A percentile compares a stretch with the other conserved stretches of the same genome.
Evolutionary conservation across 805 yeast species (phyloP).

Genomic region (Kazachstania africana): DNA sequence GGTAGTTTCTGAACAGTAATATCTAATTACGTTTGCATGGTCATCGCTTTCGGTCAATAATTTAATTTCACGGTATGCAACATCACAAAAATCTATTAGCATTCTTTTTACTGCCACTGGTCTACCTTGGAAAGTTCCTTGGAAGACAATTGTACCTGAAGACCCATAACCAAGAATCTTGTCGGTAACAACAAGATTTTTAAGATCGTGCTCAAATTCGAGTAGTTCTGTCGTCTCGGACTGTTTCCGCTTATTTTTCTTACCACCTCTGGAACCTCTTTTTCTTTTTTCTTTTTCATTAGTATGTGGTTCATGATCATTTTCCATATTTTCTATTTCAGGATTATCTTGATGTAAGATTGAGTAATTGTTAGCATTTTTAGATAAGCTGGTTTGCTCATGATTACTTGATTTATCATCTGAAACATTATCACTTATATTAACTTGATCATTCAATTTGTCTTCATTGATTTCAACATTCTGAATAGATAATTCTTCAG

Average conservation of each 20-base stretch:
- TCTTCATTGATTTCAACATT: conserved; percentile 5
- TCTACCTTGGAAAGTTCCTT: conserved; percentile 81
- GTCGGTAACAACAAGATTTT: conserved; percentile 52
- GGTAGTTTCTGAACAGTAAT: conserved; percentile 84
- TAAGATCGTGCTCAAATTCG: conserved; percentile 26
- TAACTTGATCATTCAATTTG: neutral
- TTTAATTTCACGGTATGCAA: conserved; percentile 85
- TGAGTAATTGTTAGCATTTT: conserved; percentile 1
- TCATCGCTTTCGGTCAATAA: conserved; percentile 89
- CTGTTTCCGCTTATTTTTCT: conserved; percentile 31
- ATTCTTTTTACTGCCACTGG: conserved; percentile 95
- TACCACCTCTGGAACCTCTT: conserved; percentile 81
- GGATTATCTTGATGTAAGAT: too few species aligned
- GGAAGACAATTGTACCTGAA: conserved; percentile 89
- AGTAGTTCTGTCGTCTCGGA: conserved; percentile 4
- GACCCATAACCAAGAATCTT: conserved; percentile 88
- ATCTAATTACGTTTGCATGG: conserved; percentile 88
- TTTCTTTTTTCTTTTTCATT: conserved; percentile 44
- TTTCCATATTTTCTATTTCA: neutral
- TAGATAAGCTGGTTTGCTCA: conserved; percentile 3
- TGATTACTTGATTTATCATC: neutral
- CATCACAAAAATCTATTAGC: conserved; percentile 85
- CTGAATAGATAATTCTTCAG: conserved; percentile 1
- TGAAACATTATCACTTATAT: neutral
- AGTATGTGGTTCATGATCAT: neutral